Base-by-base conservation (phyloP, 768 basidiomycete genomes). In the Pulveroboletus frians region DNA sequence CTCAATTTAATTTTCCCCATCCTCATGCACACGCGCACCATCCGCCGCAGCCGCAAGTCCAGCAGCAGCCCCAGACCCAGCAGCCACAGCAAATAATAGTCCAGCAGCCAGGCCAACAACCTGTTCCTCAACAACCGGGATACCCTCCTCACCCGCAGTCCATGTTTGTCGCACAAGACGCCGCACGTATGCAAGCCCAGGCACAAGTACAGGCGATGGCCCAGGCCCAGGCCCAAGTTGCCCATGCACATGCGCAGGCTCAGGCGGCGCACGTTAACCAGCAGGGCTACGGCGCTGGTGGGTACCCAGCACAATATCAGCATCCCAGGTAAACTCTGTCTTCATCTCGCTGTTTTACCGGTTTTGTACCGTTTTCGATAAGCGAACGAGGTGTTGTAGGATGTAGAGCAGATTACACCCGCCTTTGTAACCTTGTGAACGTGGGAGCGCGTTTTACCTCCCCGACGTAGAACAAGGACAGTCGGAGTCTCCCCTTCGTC, bases 1-100 rank as follows among this genome's bases (percentile, higher is more conserved):
- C 85, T 26, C 63, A 76, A 20, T 87, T 83, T 63, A 83, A 80
- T 60, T 87, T 78, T 58, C 79, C 85, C 3, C 83, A 83, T 51
- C 79, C 81, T 35, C 81, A 80, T 51, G 69, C 74, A 14, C 69
- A 74, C n/a, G 61, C 57, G 9, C 72, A 69, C 43, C 77, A 78
- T 37, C 81, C 75, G 46, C 71, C 71, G n/a, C 79, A 72, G 47
- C 26, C 38, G 31, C 59, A 60, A 39, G 53, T 51, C 21, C 77
- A 78, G 40, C 81, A 76, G 50, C 75, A 71, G 18, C 78, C 71
- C 43, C 59, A 51, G 46, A 72, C 74, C 39, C 76, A 76, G 31
- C 76, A 74, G 32, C 60, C 59, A 18, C 69, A 69, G 41, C 66
- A 67, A 43, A 65, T 64, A 30, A 69, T 72, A 51, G 64, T 66